phyloP scores from a whole-genome alignment of 108 stramenopile species.

The Cyclotella choctawhatcheeana region DNA sequence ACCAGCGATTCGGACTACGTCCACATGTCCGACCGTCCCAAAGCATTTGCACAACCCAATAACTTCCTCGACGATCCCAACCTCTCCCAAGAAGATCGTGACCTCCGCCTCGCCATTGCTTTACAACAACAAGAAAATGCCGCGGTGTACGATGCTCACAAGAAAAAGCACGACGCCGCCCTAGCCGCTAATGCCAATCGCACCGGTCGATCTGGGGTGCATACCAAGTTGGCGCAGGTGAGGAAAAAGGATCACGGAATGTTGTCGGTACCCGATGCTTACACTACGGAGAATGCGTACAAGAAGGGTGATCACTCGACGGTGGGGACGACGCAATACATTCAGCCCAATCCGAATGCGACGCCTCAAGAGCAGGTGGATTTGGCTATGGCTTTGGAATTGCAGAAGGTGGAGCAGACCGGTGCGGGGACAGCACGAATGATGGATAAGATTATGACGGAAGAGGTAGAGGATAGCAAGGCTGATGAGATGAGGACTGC shows the following conservation, averaged over 20 bases:
- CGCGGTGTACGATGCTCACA: conserved; percentile 78
- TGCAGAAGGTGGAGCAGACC: conserved; percentile 91
- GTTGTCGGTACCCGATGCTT: conserved; percentile 84
- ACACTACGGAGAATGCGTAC: conserved; percentile 87
- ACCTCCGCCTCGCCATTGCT: conserved; percentile 88
- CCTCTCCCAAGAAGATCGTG: conserved; percentile 87
- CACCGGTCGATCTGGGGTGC: conserved; percentile 77
- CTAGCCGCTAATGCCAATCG: conserved; percentile 71
- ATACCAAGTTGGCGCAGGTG: conserved; percentile 73
- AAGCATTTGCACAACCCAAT: conserved; percentile 4
- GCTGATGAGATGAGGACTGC: conserved; percentile 57
- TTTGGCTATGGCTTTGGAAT: conserved; percentile 74
- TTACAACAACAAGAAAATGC: conserved; percentile 92
- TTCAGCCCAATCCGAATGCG: conserved; percentile 47
- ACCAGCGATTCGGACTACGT: conserved; percentile 87
- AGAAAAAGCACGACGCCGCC: conserved; percentile 80
- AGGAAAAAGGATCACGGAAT: conserved; percentile 89
- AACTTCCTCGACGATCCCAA: conserved; percentile 74
- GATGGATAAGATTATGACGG: conserved; percentile 80
- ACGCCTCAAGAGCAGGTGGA: conserved; percentile 80
- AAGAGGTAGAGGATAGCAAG: conserved; percentile 59
- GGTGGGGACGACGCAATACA: conserved; percentile 31
- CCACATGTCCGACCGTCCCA: conserved; percentile 67
- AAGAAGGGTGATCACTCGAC: conserved; percentile 55
- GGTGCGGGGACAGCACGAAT: conserved; percentile 82